Conservation (phyloP, 164 flowering plant genomes). For the Piper longum region DNA sequence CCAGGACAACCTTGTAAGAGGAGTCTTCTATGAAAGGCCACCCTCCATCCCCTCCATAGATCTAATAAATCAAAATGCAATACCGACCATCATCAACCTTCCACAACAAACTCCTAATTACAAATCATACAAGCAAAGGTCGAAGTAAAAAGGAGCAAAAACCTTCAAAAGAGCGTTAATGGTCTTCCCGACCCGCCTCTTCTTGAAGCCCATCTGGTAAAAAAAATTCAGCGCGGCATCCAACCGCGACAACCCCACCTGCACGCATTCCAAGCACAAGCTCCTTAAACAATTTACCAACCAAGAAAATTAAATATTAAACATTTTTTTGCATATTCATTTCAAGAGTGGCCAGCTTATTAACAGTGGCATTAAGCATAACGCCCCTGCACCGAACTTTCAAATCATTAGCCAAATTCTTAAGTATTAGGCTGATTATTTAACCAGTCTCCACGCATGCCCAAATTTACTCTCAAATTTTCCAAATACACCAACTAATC, state of each 20-base stretch:
- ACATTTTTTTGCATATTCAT: too few relatives aligned
- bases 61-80: constrained; percentile 7
- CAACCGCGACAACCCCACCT: not conserved
- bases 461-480: too few relatives aligned
- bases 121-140: not conserved
- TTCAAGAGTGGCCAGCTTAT: too few relatives aligned
- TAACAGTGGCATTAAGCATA: too few relatives aligned
- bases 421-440: too few relatives aligned
- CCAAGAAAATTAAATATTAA: not conserved
- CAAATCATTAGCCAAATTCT: too few relatives aligned
- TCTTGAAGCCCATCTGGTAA: not conserved
- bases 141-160: not conserved
- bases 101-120: not conserved
- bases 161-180: not conserved
- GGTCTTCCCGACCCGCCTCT: not conserved
- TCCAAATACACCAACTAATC: too few relatives aligned
- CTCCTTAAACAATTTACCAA: not conserved
- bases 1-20: constrained; percentile 29
- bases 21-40: constrained; percentile 42
- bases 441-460: too few relatives aligned
- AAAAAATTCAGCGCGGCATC: not conserved
- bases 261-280: not conserved
- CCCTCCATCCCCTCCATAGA: constrained; percentile 31
- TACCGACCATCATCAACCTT: not conserved
- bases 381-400: too few relatives aligned